Percentiles rank a stretch among this genome's conserved stretches.
Conservation (phyloP, 2,329 filamentous ascomycete genomes). For the Epichloe hybrida region DNA sequence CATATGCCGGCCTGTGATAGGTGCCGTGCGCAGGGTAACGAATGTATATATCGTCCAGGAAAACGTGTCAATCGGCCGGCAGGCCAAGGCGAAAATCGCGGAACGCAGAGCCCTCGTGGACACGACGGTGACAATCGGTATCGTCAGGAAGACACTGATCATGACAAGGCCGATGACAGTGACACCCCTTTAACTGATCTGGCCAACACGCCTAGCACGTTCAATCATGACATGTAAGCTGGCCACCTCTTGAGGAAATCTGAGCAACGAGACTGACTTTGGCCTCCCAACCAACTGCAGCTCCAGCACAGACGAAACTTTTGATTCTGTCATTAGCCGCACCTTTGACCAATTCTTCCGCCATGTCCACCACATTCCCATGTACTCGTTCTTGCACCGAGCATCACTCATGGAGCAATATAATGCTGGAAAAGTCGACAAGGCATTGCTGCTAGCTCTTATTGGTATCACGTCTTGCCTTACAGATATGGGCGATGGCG, state of each 20-base stretch:
- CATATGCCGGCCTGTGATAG: constrained; percentile 40
- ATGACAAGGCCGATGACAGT: constrained; percentile 20
- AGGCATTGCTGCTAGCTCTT: constrained; percentile 37
- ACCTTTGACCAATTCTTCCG: constrained; percentile 46
- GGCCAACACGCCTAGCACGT: constrained; percentile 20
- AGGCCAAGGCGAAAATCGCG: constrained; percentile 9
- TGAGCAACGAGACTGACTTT: background rate
- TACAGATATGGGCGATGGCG: constrained; percentile 38
- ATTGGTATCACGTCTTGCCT: constrained; percentile 43
- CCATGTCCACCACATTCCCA: constrained; percentile 44
- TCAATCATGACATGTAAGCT: constrained; percentile 22
- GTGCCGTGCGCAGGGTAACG: constrained; percentile 36
- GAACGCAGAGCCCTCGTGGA: constrained; percentile 19
- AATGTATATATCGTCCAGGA: constrained; percentile 40
- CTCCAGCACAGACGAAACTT: constrained; percentile 25
- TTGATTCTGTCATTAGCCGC: constrained; percentile 35
- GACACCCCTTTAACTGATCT: constrained; percentile 22
- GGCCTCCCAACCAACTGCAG: constrained; percentile 10
- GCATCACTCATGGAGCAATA: constrained; percentile 47
- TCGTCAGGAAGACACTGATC: constrained; percentile 1
- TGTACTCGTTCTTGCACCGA: constrained; percentile 44
- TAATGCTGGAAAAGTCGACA: constrained; percentile 41
- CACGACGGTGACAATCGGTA: constrained; percentile 18
- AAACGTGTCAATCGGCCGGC: constrained; percentile 24
- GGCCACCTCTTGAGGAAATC: background rate